These are phyloP conservation scores for Psidium friedrichsthalianum DNA, from an alignment of 345 rosid genomes.

Conservation along the genomic window DNA sequence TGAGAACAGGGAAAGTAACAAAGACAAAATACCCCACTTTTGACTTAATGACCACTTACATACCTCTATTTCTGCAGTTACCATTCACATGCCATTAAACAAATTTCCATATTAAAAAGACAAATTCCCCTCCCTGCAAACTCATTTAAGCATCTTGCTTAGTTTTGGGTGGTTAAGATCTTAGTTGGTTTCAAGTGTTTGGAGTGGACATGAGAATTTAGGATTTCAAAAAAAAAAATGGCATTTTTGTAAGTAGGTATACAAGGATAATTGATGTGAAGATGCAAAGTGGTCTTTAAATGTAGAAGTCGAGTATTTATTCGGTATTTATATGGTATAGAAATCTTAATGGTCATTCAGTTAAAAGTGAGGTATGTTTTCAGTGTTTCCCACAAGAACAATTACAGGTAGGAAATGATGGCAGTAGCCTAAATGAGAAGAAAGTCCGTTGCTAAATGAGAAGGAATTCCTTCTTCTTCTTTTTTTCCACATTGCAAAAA, in stretches of 20 bases:
- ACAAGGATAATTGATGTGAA: background rate
- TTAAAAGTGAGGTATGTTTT: background rate
- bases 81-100: background rate
- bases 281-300: background rate
- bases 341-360: background rate
- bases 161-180: background rate
- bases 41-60: background rate
- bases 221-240: background rate
- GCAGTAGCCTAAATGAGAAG: background rate
- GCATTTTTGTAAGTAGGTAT: background rate
- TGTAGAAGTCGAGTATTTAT: background rate
- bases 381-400: background rate
- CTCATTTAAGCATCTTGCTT: background rate
- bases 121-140: background rate
- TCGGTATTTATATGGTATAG: background rate
- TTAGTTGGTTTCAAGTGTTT: background rate
- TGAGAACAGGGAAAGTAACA: background rate
- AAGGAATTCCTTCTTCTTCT: background rate
- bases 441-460: background rate
- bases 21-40: background rate
- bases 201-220: background rate
- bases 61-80: background rate
- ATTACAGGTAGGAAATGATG: background rate
- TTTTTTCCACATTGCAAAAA: background rate
- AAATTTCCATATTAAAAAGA: background rate